Evolutionary conservation across 768 basidiomycete genomes (phyloP), one percentile per base, ranked within the genome.

Genomic region (Glaciozyma antarctica): DNA sequence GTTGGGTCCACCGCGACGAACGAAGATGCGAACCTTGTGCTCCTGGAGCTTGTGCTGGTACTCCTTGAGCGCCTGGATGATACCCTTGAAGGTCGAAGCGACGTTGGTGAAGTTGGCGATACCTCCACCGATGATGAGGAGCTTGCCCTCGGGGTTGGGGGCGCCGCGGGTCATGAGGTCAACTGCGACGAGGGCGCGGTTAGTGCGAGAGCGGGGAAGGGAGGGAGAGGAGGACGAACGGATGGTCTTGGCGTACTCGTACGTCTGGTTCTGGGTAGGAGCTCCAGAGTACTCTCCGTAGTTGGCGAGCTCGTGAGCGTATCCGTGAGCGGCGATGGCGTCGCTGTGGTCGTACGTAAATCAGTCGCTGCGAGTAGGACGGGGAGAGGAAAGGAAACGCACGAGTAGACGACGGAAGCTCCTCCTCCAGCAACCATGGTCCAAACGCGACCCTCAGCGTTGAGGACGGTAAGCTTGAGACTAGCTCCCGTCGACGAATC

Each of bases 361-460:
- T 24, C 59, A 53, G 63, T 64, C 16, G 10, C 34, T 32, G 8
- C 32, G n/a, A 38, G 12, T 4, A 34, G 19, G 13, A 22, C 16
- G 24, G 44, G 30, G 56, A 19, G 32, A 44, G 0, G 16, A 17
- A 30, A n/a, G 24, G 7, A 4, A 45, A 70, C 75, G 49, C 49
- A 74, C 72, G 81, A 81, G 74, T 85, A 85, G 49, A 85, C 83
- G 68, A 85, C 83, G 10, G 82, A 83, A 26, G 84, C 83, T 81
- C 90, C 90, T 75, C 95, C 95, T 80, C 94, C 95, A 61, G 95
- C 94, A 62, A 99, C 95, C 94, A 98, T 98, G 72, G 95, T 98
- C 95, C 95, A 99, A 70, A 99, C 85, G 67, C 93, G 88, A 66
- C 94, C 95, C 76, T 89, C 87, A 61, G 88, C 78, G 78, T 98